Percentiles rank a stretch among this genome's conserved stretches.
Conservation (phyloP, 805 yeast species). For the Wickerhamomyces chaumierensis region DNA sequence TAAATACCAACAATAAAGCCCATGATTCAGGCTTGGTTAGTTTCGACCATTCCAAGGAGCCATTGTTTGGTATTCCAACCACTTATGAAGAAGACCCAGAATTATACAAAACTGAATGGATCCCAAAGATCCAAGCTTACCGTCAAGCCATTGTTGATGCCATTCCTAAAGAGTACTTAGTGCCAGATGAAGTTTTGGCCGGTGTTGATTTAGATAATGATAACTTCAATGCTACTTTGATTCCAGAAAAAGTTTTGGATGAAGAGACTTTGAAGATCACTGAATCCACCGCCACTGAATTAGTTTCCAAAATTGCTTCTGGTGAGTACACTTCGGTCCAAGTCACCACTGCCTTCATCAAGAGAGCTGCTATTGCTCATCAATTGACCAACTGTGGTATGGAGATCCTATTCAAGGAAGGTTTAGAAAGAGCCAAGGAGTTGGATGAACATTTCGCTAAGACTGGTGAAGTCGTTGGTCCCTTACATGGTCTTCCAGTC, state of each 20-base stretch:
- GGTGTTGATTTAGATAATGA: slow-evolving; percentile 11
- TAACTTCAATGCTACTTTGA: slow-evolving; percentile 12
- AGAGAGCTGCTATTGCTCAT: slow-evolving; percentile 55
- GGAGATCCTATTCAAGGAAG: slow-evolving; percentile 56
- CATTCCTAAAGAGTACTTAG: slow-evolving; percentile 15
- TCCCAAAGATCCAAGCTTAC: slow-evolving; percentile 16
- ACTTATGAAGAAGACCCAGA: slow-evolving; percentile 11
- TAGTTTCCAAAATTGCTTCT: slow-evolving; percentile 2
- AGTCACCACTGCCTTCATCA: slow-evolving; percentile 44
- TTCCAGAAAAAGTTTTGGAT: slow-evolving; percentile 14
- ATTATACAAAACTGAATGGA: slow-evolving; percentile 12
- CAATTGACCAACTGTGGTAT: slow-evolving; percentile 49
- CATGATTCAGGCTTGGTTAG: slow-evolving; percentile 1
- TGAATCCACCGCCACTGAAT: slow-evolving; percentile 5
- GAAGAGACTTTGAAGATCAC: slow-evolving; percentile 9
- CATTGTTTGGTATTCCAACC: slow-evolving; percentile 2
- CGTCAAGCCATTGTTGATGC: slow-evolving; percentile 10
- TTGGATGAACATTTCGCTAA: slow-evolving; percentile 39
- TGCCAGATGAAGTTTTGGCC: slow-evolving; percentile 13
- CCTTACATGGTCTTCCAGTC: slow-evolving; percentile 60
- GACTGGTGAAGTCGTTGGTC: slow-evolving; percentile 47
- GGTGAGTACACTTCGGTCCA: slow-evolving; percentile 27
- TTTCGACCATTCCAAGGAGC: slow-evolving; percentile 12
- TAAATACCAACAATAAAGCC: slow-evolving; percentile 5
- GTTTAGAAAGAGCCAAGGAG: slow-evolving; percentile 42